These are phyloP conservation scores for Dictyostelium purpureum DNA, from an alignment of 78 protist species.

Conservation along the genomic window DNA sequence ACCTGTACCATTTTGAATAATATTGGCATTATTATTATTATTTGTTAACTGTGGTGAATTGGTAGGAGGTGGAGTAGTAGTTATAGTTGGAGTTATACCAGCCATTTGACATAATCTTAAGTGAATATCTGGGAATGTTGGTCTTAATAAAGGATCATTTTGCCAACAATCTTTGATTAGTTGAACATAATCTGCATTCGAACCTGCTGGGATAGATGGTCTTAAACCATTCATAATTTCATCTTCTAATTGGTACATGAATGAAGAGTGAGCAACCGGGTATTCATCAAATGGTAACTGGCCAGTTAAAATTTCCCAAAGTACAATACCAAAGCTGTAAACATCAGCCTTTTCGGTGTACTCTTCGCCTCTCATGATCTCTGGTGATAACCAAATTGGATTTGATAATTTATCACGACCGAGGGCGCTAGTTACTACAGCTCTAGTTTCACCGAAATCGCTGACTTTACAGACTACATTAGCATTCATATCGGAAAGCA, in stretches of 20 bases:
- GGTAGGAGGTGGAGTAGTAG: neutral
- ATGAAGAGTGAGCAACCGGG: slow-evolving; percentile 71
- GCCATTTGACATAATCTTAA: slow-evolving; percentile 10
- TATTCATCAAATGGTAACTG: slow-evolving; percentile 72
- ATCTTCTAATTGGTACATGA: slow-evolving; percentile 77
- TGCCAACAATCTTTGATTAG: slow-evolving; percentile 74
- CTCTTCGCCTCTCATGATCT: slow-evolving; percentile 81
- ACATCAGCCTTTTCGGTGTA: slow-evolving; percentile 81
- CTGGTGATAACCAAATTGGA: slow-evolving; percentile 86
- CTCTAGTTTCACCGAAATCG: slow-evolving; percentile 82
- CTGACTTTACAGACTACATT: slow-evolving; percentile 64
- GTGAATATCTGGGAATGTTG: slow-evolving; percentile 48
- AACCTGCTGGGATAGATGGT: slow-evolving; percentile 71
- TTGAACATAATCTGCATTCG: neutral
- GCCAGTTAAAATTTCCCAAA: slow-evolving; percentile 79
- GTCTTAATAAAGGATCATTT: slow-evolving; percentile 68
- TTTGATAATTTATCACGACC: slow-evolving; percentile 74
- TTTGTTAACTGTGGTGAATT: no score
- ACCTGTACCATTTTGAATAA: neutral
- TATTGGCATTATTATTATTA: neutral
- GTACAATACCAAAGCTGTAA: slow-evolving; percentile 72
- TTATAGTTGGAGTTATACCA: neutral
- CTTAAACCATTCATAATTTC: slow-evolving; percentile 62
- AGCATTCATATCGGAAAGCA: slow-evolving; percentile 20
- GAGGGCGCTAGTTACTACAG: slow-evolving; percentile 37